A percentile compares a stretch with the other conserved stretches of the same genome.
These are phyloP conservation scores for Chrysanthemum lavandulifolium DNA, from an alignment of 129 eudicot genomes.

Conservation along the genomic window DNA sequence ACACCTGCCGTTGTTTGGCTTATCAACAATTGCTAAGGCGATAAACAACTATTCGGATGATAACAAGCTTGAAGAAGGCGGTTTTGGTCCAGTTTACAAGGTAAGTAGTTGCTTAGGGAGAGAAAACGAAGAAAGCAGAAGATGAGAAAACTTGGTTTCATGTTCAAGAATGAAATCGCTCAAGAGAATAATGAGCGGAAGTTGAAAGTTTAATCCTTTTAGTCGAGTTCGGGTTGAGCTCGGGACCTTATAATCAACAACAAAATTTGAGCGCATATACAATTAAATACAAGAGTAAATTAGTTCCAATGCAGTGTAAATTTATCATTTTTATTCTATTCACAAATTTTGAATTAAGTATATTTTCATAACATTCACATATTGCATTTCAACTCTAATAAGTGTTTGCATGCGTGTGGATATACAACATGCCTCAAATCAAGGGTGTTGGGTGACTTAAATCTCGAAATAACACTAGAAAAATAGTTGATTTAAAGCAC, in stretches of 20 bases:
- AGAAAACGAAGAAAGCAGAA: no score
- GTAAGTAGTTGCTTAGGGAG: no score
- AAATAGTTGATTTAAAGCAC: no score
- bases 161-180: slow-evolving; percentile 16
- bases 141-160: slow-evolving; percentile 7
- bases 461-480: no score
- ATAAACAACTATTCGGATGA: no score
- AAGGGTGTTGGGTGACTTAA: no score
- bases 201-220: slow-evolving; percentile 1
- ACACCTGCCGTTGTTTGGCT: no score
- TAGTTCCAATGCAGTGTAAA: neutral
- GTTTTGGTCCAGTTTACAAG: no score
- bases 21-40: no score
- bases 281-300: neutral
- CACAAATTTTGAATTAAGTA: neutral
- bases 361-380: neutral
- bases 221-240: slow-evolving; percentile 6
- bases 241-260: neutral
- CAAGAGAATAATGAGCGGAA: slow-evolving; percentile 3
- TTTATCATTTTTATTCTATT: neutral
- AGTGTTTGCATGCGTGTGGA: no score
- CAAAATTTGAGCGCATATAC: neutral
- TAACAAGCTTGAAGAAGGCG: no score
- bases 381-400: neutral
- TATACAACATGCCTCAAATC: no score